Evolutionary conservation across 495 filamentous ascomycete species (phyloP), one percentile per base, ranked within the genome.

Genomic region (Chlorociboria aeruginascens): DNA sequence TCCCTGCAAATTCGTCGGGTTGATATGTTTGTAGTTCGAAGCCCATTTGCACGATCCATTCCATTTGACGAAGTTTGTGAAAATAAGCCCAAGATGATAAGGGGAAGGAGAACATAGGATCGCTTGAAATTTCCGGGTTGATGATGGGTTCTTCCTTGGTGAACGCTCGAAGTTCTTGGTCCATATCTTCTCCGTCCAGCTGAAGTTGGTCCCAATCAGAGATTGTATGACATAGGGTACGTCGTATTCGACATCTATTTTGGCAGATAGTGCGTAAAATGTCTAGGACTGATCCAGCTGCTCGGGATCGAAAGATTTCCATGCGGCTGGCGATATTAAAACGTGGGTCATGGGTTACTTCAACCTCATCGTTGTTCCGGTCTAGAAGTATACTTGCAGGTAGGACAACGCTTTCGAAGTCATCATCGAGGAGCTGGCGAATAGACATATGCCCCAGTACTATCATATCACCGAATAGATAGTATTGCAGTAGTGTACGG

Each of bases 21-120:
- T 86, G 78, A 59, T 97, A 97, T 25, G 94, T 78, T 8, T 88
- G 80, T 13, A 95, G 79, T 62, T 97, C 92, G 60, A 99, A 96
- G n/a, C 92, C 92, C 45, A 95, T 79, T 61, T 95, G 87, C 10
- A 95, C 71, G 39, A 92, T 82, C 70, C 81, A 83, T 50, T 89
- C 82, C 76, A 96, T 85, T 55, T 92, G 79, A 8, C 72, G 76
- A 2, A 96, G 71, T 61, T 95, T 97, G 57, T 95, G 83, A 45
- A 86, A 76, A 59, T 90, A 92, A 0, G 81, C 76, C 92, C 92
- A 98, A 6, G 81, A 85, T 6, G 84, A 86, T 1, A 98, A 71
- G 0, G 89, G 86, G 56, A 79, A 84, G 0, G 76, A 74, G 58
- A 69, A 82, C 10, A 73, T 70, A 14, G 70, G 61, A 45, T 72